A percentile compares a stretch with the other conserved stretches of the same genome.
These are phyloP conservation scores for Parmales sp. DNA, from an alignment of 108 stramenopile species.

Conservation along the genomic window DNA sequence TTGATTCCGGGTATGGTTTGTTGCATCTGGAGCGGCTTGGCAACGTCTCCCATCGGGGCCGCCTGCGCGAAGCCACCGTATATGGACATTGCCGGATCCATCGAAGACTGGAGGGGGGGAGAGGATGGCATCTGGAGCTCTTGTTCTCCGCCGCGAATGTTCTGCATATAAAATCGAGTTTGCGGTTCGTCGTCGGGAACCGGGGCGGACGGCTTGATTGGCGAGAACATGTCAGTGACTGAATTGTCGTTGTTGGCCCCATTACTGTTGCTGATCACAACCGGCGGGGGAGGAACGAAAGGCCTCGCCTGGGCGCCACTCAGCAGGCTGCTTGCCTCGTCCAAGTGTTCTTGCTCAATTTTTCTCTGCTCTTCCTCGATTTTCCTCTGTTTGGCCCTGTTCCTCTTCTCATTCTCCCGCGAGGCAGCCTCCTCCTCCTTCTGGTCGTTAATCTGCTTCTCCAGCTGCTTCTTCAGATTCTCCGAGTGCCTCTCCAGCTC, in stretches of 20 bases:
- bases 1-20: not conserved
- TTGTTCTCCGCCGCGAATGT: not conserved
- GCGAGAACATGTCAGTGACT: not conserved
- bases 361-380: not conserved
- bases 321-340: not conserved
- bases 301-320: not conserved
- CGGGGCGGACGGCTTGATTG: not conserved
- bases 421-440: not conserved
- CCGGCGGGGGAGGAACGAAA: not conserved
- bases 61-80: not conserved
- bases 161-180: slow-evolving; percentile 5
- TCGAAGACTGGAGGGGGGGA: not conserved
- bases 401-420: too few species aligned
- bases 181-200: not conserved
- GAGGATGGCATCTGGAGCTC: not conserved
- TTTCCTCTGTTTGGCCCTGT: not conserved
- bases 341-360: not conserved
- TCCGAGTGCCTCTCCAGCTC: not conserved
- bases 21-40: not conserved
- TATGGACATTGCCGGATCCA: not conserved
- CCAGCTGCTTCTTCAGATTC: not conserved
- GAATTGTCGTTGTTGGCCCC: not conserved
- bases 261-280: too few species aligned
- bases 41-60: not conserved
- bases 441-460: not conserved